Conservation (phyloP, 2,329 filamentous ascomycete genomes). For the Cadophora sp. region DNA sequence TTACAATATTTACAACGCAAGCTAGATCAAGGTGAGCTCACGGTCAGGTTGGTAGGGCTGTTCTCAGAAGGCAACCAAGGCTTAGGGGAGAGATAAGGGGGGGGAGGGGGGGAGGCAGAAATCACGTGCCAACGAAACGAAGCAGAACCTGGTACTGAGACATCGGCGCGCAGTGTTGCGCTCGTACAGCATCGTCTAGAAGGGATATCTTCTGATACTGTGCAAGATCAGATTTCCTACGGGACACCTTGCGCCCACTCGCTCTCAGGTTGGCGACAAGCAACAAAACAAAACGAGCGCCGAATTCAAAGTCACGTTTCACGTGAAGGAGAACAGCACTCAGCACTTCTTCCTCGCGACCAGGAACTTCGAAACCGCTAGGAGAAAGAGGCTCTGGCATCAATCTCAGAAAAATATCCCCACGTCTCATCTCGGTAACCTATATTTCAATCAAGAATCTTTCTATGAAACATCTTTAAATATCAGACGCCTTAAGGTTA, state of each 20-base stretch:
- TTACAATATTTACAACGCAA: neutral
- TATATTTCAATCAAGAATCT: neutral
- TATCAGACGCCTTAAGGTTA: constrained; percentile 4
- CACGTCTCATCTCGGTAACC: neutral
- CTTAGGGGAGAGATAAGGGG: neutral
- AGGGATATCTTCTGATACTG: neutral
- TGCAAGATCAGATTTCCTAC: neutral
- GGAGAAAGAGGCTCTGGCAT: neutral
- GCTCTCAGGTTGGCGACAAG: neutral
- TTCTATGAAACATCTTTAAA: constrained; percentile 6
- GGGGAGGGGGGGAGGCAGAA: neutral
- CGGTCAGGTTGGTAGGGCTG: neutral
- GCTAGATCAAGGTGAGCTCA: neutral
- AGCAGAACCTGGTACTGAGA: neutral
- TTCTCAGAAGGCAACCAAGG: neutral
- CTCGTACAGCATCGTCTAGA: neutral
- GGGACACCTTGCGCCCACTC: neutral
- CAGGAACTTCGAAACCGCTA: neutral
- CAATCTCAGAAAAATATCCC: neutral
- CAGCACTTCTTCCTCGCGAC: neutral
- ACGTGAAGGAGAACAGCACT: neutral
- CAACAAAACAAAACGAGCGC: neutral
- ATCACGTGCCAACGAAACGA: neutral
- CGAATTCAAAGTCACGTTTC: neutral
- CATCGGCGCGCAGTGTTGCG: neutral